Base-by-base conservation (phyloP, 2,329 filamentous ascomycete genomes). In the Alternaria solani region DNA sequence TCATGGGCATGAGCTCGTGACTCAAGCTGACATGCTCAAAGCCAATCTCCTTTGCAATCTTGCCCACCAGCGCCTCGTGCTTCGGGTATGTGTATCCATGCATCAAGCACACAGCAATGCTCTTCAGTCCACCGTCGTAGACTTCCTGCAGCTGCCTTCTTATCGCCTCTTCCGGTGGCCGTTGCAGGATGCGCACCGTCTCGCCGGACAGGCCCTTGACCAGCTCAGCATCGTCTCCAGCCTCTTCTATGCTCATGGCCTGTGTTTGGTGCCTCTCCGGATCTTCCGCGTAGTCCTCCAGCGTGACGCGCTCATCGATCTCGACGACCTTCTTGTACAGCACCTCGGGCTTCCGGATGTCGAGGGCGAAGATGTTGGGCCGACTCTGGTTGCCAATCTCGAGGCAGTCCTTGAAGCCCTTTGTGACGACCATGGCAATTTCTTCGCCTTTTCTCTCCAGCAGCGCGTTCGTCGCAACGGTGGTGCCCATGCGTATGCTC, bases 401-500 rank as follows among this genome's bases (percentile, higher is more conserved):
- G 25, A 97, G 82, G 69, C 92, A 96, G 77, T 97, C 93, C 68
- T 88, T 89, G 83, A 97, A 97, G 0, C 94, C 94, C 67, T 89
- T 89, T 1, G 92, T 97, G 11, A 96, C 92, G 1, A 97, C 88
- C 78, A 97, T 86, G 14, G 92, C 93, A 74, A 95, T 94, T 68
- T 88, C 88, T 80, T 96, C 93, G 48, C 94, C 94, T 78, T 97
- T 97, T 59, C 94, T 85, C 79, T 97, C 94, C 2, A 97, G 84
- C 57, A 97, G 80, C 0, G 94, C 94, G 77, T 97, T 97, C 0
- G 94, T 97, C 9, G 94, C 94, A 12, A 97, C 93, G 0, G 94
- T 97, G 1, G 94, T 97, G 44, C 94, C 94, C 94, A 97, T 97
- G 48, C 94, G 90, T 75, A 97, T 97, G 56, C 91, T 93, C 69